phyloP scores from a whole-genome alignment of 2,329 filamentous ascomycete species.

The Sporothrix euskadiensis region DNA sequence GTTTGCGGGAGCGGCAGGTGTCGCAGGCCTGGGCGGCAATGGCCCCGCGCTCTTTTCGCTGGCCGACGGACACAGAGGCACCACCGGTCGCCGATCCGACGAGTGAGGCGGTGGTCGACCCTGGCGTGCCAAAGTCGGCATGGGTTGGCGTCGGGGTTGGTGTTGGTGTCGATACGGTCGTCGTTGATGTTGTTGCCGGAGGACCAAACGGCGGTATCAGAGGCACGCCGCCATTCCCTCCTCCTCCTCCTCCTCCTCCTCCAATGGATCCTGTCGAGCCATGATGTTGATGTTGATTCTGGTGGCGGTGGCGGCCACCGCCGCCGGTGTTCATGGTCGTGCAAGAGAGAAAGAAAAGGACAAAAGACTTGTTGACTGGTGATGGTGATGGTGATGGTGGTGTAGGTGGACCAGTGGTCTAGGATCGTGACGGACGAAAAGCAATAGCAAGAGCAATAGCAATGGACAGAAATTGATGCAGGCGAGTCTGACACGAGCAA shows the following conservation, averaged over 20 bases:
- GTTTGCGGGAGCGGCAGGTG: constrained; percentile 61
- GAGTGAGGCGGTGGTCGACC: not conserved
- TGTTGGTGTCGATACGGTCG: constrained; percentile 4
- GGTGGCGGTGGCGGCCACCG: constrained; percentile 12
- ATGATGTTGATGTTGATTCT: not conserved
- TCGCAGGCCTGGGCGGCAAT: constrained; percentile 60
- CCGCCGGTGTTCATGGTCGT: constrained; percentile 15
- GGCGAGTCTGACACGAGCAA: not conserved
- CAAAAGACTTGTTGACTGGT: not conserved
- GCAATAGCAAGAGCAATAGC: no score
- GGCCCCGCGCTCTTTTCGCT: constrained; percentile 48
- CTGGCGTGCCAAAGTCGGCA: not conserved
- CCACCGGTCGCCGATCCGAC: not conserved
- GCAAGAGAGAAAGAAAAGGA: no score
- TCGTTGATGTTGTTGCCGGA: not conserved
- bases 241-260: no score
- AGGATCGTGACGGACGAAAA: not conserved
- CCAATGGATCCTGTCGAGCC: not conserved
- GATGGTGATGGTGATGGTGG: not conserved
- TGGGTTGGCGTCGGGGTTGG: constrained; percentile 3
- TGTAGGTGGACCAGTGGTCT: not conserved
- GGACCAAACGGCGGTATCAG: not conserved
- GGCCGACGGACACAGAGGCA: constrained; percentile 27
- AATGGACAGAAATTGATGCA: not conserved
- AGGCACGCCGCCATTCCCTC: not conserved